phyloP scores from a whole-genome alignment of 306 rosid genomes.

The Dalbergia cochinchinensis region DNA sequence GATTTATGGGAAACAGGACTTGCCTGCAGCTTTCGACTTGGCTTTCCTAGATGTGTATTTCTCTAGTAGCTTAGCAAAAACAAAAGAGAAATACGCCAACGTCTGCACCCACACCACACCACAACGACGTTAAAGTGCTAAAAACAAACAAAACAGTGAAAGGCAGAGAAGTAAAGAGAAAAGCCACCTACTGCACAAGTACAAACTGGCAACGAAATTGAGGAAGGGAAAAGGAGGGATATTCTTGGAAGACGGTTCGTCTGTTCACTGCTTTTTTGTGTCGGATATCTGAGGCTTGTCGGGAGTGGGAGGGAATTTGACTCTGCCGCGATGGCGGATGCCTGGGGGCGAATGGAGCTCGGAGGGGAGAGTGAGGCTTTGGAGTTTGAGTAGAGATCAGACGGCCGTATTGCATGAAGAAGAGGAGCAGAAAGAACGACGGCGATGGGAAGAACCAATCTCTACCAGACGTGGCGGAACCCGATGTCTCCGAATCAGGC shows the following conservation, averaged over 20 bases:
- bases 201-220: conserved; percentile 57
- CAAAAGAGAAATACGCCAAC: conserved; percentile 55
- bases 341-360: conserved; percentile 47
- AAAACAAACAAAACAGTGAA: conserved; percentile 6
- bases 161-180: conserved; percentile 16
- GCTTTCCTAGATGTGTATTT: conserved; percentile 58
- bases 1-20: not conserved
- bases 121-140: not conserved
- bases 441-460: conserved; percentile 92
- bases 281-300: conserved; percentile 45
- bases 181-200: conserved; percentile 48
- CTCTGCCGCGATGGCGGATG: conserved; percentile 68
- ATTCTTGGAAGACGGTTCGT: conserved; percentile 39
- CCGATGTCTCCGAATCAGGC: conserved; percentile 58
- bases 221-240: conserved; percentile 32
- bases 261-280: conserved; percentile 29
- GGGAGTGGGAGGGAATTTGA: conserved; percentile 49
- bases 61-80: conserved; percentile 65
- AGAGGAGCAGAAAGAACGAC: conserved; percentile 60
- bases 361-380: conserved; percentile 43
- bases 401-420: conserved; percentile 53
- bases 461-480: conserved; percentile 59
- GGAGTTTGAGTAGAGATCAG: conserved; percentile 61
- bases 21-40: conserved; percentile 74
- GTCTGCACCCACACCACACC: conserved; percentile 52